Evolutionary conservation across 768 basidiomycete genomes (phyloP).

Genomic region (Megacollybia marginata): DNA sequence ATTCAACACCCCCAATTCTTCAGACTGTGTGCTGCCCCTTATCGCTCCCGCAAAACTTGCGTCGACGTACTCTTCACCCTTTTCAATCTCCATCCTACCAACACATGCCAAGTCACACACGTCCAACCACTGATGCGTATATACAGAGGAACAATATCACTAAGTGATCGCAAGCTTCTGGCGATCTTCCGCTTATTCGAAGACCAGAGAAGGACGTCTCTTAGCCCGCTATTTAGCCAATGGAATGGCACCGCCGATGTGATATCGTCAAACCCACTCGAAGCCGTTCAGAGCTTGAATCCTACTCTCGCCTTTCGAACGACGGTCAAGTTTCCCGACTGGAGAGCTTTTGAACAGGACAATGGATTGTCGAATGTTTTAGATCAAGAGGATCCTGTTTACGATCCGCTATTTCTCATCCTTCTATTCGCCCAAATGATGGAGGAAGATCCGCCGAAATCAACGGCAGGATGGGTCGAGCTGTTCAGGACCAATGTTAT

Average conservation of each 20-base stretch:
- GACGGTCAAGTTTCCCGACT: constrained; percentile 61
- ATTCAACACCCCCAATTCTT: constrained; percentile 64
- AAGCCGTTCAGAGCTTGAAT: constrained; percentile 68
- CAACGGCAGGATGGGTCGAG: constrained; percentile 76
- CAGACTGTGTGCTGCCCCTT: constrained; percentile 27
- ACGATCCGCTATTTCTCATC: constrained; percentile 77
- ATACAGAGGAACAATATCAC: constrained; percentile 68
- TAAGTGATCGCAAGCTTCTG: constrained; percentile 59
- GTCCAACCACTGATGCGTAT: constrained; percentile 68
- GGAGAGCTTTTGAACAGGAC: constrained; percentile 39
- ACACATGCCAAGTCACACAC: constrained; percentile 82
- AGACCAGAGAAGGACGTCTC: constrained; percentile 54
- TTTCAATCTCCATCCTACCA: constrained; percentile 70
- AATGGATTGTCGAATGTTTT: constrained; percentile 8
- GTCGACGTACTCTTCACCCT: constrained; percentile 54
- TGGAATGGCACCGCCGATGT: constrained; percentile 54
- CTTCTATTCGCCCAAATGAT: constrained; percentile 62
- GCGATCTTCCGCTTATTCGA: constrained; percentile 79
- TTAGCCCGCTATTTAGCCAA: constrained; percentile 49
- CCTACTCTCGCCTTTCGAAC: constrained; percentile 61
- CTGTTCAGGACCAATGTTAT: constrained; percentile 77
- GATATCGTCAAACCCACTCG: constrained; percentile 41
- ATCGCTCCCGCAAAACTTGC: constrained; percentile 35
- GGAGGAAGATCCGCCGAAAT: constrained; percentile 46
- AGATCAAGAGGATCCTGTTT: constrained; percentile 34